These are phyloP conservation scores for Phytophthora melonis DNA, from an alignment of 352 stramenopile genomes.

Conservation along the genomic window DNA sequence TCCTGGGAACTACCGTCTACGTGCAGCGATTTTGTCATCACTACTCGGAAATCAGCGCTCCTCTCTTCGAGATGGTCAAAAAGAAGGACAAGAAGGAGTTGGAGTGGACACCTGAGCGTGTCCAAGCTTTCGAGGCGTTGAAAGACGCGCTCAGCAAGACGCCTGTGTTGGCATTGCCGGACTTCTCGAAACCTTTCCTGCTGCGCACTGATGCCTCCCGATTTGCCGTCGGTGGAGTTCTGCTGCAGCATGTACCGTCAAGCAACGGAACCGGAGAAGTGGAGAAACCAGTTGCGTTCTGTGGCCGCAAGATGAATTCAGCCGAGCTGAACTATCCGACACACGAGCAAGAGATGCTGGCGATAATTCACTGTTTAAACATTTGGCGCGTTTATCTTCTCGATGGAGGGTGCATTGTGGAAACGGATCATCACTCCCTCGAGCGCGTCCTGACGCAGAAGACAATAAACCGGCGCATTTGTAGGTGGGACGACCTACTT, in stretches of 20 bases:
- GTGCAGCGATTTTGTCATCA: background rate
- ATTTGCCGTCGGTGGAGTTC: constrained; percentile 12
- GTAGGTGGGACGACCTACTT: constrained; percentile 14
- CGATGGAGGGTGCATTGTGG: constrained; percentile 9
- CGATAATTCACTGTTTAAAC: constrained; percentile 19
- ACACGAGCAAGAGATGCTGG: background rate
- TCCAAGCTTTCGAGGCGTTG: background rate
- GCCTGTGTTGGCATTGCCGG: background rate
- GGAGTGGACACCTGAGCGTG: background rate
- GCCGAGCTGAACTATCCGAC: constrained; percentile 28
- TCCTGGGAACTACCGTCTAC: constrained; percentile 6
- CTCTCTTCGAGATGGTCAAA: constrained; percentile 16
- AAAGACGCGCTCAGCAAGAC: constrained; percentile 3
- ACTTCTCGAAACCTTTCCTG: constrained; percentile 5
- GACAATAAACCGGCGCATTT: constrained; percentile 11
- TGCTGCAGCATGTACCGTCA: background rate
- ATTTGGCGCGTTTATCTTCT: constrained; percentile 23
- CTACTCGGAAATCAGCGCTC: constrained; percentile 12
- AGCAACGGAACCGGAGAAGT: constrained; percentile 1
- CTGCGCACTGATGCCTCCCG: constrained; percentile 6
- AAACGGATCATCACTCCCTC: constrained; percentile 19
- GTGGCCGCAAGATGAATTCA: constrained; percentile 10
- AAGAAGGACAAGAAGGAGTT: constrained; percentile 7
- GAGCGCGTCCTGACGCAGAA: constrained; percentile 14
- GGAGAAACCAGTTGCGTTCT: constrained; percentile 13